Percentiles rank a stretch among this genome's conserved stretches.
phyloP scores from a whole-genome alignment of 257 asterid species.

The Ehretia macrophylla region DNA sequence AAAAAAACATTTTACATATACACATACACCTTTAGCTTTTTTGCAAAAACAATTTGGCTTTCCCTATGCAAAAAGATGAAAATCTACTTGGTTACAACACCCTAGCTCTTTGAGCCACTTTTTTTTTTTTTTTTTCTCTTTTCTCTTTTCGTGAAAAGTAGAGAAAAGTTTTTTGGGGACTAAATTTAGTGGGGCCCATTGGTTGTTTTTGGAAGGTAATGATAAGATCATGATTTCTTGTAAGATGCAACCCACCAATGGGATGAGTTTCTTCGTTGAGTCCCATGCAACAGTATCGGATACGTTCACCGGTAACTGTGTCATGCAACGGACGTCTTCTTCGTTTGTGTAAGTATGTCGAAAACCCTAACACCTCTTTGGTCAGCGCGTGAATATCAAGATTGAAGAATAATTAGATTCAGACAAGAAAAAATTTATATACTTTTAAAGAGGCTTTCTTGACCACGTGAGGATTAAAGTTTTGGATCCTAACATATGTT shows the following conservation, averaged over 20 bases:
- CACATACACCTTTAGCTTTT: conserved; percentile 8
- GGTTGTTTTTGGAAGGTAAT: conserved; percentile 20
- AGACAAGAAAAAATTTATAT: too few species aligned
- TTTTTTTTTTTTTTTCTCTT: conserved; percentile 10
- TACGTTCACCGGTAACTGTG: conserved; percentile 17
- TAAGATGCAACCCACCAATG: conserved; percentile 23
- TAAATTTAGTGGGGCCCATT: conserved; percentile 1
- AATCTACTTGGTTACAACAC: conserved; percentile 39
- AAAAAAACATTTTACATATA: not conserved
- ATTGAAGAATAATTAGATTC: too few species aligned
- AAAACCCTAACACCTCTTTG: too few species aligned
- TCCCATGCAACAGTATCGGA: conserved; percentile 27
- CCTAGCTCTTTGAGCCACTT: not conserved
- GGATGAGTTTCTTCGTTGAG: conserved; percentile 3
- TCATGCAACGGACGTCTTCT: conserved; percentile 33
- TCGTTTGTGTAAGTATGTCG: too few species aligned
- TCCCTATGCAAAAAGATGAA: conserved; percentile 25
- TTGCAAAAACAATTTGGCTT: conserved; percentile 10
- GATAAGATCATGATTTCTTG: conserved; percentile 49
- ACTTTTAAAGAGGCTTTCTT: not conserved
- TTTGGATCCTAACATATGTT: not conserved
- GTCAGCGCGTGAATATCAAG: too few species aligned
- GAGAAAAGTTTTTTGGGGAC: conserved; percentile 30
- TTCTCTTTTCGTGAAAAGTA: conserved; percentile 37
- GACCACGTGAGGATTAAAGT: not conserved